A percentile compares a stretch with the other conserved stretches of the same genome.
phyloP scores from a whole-genome alignment of 2,329 filamentous ascomycete species.

The Dothideomycetidae sp. region DNA sequence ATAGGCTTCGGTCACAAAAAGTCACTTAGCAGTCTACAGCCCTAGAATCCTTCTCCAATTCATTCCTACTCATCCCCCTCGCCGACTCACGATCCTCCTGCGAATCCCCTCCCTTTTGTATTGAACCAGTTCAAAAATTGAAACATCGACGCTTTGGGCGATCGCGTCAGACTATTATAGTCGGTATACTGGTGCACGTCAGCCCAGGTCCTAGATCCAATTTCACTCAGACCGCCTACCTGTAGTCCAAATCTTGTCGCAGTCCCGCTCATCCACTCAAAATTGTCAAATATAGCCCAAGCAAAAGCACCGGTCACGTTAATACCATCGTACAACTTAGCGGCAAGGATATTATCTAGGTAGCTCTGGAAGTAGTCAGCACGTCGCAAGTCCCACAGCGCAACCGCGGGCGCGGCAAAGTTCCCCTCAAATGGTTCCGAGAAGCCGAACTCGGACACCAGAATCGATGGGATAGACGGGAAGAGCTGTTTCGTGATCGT shows the following conservation, averaged over 20 bases:
- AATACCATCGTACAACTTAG: conserved; percentile 21
- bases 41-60: too few species aligned
- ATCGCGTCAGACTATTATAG: conserved; percentile 22
- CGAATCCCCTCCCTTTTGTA: conserved; percentile 7
- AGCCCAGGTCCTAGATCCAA: background rate
- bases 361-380: conserved; percentile 22
- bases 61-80: too few species aligned
- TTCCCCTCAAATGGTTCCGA: conserved; percentile 21
- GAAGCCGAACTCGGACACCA: conserved; percentile 25
- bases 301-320: conserved; percentile 22
- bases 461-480: conserved; percentile 28
- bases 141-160: conserved; percentile 27
- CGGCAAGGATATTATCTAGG: conserved; percentile 22
- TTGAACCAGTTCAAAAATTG: conserved; percentile 24
- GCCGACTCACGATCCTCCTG: too few species aligned
- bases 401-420: conserved; percentile 17
- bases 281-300: conserved; percentile 25
- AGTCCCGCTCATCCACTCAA: conserved; percentile 25
- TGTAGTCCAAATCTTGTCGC: conserved; percentile 24
- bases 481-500: conserved; percentile 27
- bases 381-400: conserved; percentile 19
- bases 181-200: conserved; percentile 20
- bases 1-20: too few species aligned
- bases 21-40: too few species aligned
- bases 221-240: background rate